Base-by-base conservation (phyloP, 2,329 filamentous ascomycete genomes). In the Graphilbum ipis-grandicollis region DNA sequence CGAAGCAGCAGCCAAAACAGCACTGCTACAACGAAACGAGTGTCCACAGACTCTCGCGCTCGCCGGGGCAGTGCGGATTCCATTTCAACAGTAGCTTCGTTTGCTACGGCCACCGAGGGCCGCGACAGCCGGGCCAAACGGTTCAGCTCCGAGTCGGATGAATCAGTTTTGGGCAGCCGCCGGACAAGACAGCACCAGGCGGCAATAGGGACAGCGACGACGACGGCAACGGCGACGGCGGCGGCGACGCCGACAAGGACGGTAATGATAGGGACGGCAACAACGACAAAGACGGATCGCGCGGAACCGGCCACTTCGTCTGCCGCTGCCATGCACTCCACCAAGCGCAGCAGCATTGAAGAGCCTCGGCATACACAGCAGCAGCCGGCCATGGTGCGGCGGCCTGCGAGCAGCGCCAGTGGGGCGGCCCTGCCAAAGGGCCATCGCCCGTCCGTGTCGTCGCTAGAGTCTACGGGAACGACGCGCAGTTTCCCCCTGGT, bases 401-500 rank as follows among this genome's bases (percentile, higher is more conserved):
- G 63, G 7, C 63, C 65, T 35, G 62, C 57, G 34, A 56, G 55
- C 31, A 56, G 54, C 14, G 54, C 52, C 2, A 52, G 54, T 18
- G 52, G 38, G 5, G n/a, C n/a, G n/a, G n/a, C n/a, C n/a, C n/a
- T n/a, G n/a, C n/a, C n/a, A n/a, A n/a, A n/a, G n/a, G 35, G 57
- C 37, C 68, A 74, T 46, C 66, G 68, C 2, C 67, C 71, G 6
- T 73, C 70, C 0, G 52, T 66, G 18, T 67, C 69, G 4, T 71
- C 69, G 0, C 60, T 72, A 40, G 66, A 67, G 33, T 76, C 71
- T 0, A 62, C 58, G 0, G 68, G 68, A 14, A 75, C 72, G 1
- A 68, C 63, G 35, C 60, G 73, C 45, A 76, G 69, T 48, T 77
- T 77, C 43, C 72, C 72, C 1, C 57, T 77, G 5, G 62, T 75